Evolutionary conservation across 306 rosid species (phyloP).

Genomic region (Malus fusca): DNA sequence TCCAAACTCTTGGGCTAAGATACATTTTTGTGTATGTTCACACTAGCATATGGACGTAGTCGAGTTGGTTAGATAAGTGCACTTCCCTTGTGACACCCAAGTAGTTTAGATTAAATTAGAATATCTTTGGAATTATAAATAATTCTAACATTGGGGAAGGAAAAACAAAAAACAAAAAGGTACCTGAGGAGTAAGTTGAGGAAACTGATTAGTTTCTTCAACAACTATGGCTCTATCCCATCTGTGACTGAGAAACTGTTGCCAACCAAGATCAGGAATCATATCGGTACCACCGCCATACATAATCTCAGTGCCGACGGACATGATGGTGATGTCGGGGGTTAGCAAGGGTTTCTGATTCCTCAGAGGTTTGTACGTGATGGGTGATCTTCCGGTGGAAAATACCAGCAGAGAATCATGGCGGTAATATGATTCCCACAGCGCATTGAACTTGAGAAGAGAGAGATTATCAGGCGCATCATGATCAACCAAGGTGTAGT

Average conservation of each 20-base stretch:
- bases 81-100: no score
- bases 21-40: no score
- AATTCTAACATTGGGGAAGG: no score
- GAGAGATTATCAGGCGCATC: conserved; percentile 47
- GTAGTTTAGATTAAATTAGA: no score
- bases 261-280: conserved; percentile 57
- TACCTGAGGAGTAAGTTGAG: conserved; percentile 66
- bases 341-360: conserved; percentile 60
- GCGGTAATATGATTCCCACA: conserved; percentile 80
- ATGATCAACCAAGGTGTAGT: conserved; percentile 84
- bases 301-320: conserved; percentile 81
- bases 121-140: no score
- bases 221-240: conserved; percentile 62
- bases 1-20: not conserved
- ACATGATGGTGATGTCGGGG: conserved; percentile 66
- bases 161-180: not conserved
- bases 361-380: conserved; percentile 41
- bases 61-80: no score
- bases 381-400: conserved; percentile 82
- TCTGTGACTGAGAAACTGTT: conserved; percentile 36
- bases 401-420: conserved; percentile 73
- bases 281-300: conserved; percentile 45
- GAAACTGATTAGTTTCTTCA: conserved; percentile 63
- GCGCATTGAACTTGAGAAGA: conserved; percentile 64
- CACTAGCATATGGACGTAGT: no score